A percentile compares a stretch with the other conserved stretches of the same genome.
phyloP scores from a whole-genome alignment of 768 basidiomycete genomes.

The Chalciporus sphaerocephalus region DNA sequence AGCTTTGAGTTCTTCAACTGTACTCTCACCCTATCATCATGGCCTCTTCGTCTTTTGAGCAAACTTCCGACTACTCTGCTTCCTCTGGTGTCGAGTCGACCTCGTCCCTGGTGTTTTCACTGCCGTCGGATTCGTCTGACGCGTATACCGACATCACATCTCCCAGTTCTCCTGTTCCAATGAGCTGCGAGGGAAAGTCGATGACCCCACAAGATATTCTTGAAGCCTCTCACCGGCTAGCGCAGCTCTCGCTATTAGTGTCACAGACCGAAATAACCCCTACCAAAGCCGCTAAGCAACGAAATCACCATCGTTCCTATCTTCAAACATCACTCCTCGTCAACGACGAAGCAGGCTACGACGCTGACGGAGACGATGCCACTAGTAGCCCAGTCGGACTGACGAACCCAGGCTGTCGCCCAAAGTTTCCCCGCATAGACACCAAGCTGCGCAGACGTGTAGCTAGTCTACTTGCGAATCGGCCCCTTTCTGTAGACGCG shows the following conservation, averaged over 20 bases:
- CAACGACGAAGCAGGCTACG: conserved; percentile 24
- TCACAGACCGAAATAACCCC: not conserved
- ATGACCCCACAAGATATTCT: conserved; percentile 10
- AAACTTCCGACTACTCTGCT: conserved; percentile 1
- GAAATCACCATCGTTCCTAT: not conserved
- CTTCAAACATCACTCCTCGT: not conserved
- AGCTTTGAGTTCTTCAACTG: not conserved
- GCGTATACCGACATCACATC: conserved; percentile 20
- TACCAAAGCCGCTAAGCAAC: not conserved
- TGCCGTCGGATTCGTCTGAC: conserved; percentile 14
- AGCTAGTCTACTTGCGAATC: conserved; percentile 21
- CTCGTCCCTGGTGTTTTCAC: conserved; percentile 7
- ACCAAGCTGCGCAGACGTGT: conserved; percentile 25
- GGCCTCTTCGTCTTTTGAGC: conserved; percentile 13
- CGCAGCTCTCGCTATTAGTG: not conserved
- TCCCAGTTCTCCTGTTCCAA: conserved; percentile 14
- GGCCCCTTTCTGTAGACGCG: not conserved
- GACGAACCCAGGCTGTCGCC: conserved; percentile 4
- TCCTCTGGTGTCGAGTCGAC: conserved; percentile 14
- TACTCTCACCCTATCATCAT: conserved; percentile 1
- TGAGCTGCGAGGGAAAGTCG: conserved; percentile 5
- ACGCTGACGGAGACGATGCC: conserved; percentile 17
- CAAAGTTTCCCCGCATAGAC: conserved; percentile 20
- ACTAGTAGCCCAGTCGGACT: not conserved
- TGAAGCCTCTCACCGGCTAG: conserved; percentile 12